Conservation (phyloP, 257 asterid species). For the Solanum raphanifolium region DNA sequence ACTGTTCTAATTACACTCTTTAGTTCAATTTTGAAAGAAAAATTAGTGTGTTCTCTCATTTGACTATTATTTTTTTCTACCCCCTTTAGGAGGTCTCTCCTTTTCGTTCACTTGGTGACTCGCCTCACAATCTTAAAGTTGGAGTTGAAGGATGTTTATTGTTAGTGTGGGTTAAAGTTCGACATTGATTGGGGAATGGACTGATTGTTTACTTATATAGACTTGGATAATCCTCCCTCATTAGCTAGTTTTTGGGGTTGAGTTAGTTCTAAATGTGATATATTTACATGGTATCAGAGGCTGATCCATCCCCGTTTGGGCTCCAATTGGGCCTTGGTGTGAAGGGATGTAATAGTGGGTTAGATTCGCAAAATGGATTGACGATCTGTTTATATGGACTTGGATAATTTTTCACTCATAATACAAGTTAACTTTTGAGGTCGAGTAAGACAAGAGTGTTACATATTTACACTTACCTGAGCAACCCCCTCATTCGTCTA, state of each 20-base stretch:
- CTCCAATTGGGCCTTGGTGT: not conserved
- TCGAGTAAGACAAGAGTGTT: not conserved
- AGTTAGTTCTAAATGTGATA: not conserved
- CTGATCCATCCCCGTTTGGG: not conserved
- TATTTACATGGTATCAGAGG: not conserved
- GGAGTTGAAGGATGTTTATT: not conserved
- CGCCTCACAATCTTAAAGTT: not conserved
- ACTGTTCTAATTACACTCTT: not conserved
- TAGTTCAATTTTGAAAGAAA: not conserved
- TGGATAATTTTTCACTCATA: no score
- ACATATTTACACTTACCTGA: not conserved
- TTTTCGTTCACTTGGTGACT: not conserved
- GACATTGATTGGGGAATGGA: not conserved
- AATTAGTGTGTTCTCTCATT: not conserved
- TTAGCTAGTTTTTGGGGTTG: not conserved
- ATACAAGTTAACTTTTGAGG: no score
- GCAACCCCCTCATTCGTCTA: not conserved
- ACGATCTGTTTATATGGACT: not conserved
- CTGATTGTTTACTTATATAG: not conserved
- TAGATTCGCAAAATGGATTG: no score
- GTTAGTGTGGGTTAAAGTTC: not conserved
- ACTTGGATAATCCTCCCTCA: not conserved
- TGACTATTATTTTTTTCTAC: not conserved
- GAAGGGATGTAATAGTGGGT: not conserved
- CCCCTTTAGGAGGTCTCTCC: not conserved